Base-by-base conservation (phyloP, 1,284 basidiomycete species). In the Microbotryomycetes sp. region DNA sequence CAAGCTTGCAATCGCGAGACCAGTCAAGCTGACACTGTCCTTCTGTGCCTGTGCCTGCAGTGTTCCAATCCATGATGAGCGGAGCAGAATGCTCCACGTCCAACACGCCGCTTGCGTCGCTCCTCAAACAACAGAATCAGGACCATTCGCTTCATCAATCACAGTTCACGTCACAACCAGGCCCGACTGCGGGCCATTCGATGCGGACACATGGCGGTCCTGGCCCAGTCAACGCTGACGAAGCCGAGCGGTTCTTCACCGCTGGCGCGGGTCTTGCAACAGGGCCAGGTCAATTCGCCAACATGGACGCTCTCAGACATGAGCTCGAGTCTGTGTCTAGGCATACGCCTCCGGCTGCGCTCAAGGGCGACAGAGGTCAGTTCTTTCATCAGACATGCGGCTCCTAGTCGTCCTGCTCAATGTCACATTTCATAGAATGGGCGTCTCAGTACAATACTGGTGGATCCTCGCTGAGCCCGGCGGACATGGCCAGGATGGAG, bases 51-150 rank as follows among this genome's bases (percentile, higher is more conserved):
- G 35, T 18, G 35, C 35, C 11, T 41, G 11, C 35, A 75, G 69
- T 76, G 15, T 77, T 79, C 65, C 72, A 75, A 57, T 73, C 78
- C 60, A 82, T 97, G 65, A 84, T 97, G 67, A 91, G 88, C 58
- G 92, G 91, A 66, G 84, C 91, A 57, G 93, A 68, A 94, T 77
- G 93, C 76, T 87, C 87, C 7, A 83, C 85, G 24, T 81, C 85
- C 5, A 82, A 86, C 58, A 97, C 97, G 74, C 91, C 92, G 4
- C 80, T 98, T 30, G 85, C 88, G 21, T 88, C 91, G 71, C 86
- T 97, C 48, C 80, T 94, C 62, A 97, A 97, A 75, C 88, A 96
- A 70, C 85, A 91, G 4, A 89, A 92, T 65, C 85, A 85, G 3
- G 93, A 97, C 77, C 85, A 88, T 59, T 91, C 89, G 72, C 76